Percentiles rank a stretch among this genome's conserved stretches.
Evolutionary conservation across 23 red algal species (phyloP).

Genomic region (Gracilaria gracilis): DNA sequence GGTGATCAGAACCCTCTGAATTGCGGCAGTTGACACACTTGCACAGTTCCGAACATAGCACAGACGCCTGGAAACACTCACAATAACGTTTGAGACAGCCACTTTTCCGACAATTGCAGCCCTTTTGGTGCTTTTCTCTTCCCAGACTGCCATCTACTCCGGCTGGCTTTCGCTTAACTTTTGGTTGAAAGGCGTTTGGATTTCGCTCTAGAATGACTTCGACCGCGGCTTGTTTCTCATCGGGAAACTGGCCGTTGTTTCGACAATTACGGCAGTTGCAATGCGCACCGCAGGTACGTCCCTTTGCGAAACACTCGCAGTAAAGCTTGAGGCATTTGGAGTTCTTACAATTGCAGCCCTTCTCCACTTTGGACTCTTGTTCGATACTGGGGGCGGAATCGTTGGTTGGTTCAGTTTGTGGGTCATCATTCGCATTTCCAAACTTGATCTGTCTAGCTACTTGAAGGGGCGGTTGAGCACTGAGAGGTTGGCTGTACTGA

Average conservation of each 20-base stretch:
- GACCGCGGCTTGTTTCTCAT: constrained; percentile 61
- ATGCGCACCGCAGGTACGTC: constrained; percentile 66
- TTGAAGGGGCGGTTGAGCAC: constrained; percentile 15
- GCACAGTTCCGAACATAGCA: constrained; percentile 88
- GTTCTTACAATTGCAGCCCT: constrained; percentile 92
- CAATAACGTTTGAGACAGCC: constrained; percentile 96
- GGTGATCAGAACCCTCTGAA: constrained; percentile 32
- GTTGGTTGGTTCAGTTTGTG: background rate
- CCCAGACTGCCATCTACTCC: constrained; percentile 4
- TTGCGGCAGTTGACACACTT: constrained; percentile 88
- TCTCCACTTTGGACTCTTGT: constrained; percentile 1
- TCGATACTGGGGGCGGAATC: background rate
- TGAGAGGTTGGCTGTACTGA: constrained; percentile 18
- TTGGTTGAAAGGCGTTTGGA: constrained; percentile 90
- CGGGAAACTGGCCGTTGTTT: constrained; percentile 71
- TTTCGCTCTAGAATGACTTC: constrained; percentile 84
- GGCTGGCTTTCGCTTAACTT: constrained; percentile 61
- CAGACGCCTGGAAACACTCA: constrained; percentile 90
- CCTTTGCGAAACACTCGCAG: constrained; percentile 96
- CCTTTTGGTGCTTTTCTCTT: constrained; percentile 82
- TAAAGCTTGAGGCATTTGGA: constrained; percentile 94
- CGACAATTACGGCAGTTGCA: constrained; percentile 91
- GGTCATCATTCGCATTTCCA: constrained; percentile 26
- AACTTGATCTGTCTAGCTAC: constrained; percentile 44
- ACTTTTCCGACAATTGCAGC: constrained; percentile 89